Conservation (phyloP, 129 eudicot genomes). For the Pittosporum tobira region DNA sequence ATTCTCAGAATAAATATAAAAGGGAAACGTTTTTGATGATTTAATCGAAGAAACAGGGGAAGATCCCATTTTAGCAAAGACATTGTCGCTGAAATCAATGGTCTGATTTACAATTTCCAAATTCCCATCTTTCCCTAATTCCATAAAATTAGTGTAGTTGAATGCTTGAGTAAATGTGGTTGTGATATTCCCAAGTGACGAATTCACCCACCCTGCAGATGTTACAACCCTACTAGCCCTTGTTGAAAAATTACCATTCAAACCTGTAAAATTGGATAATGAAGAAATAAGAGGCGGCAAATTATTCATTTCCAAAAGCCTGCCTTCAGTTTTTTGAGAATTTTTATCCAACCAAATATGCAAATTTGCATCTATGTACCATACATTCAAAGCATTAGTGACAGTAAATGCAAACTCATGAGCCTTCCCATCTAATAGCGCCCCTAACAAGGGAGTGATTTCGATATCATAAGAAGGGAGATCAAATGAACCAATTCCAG, state of each 20-base stretch:
- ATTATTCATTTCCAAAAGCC: constrained; percentile 26
- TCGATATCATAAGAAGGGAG: constrained; percentile 65
- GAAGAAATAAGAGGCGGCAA: constrained; percentile 28
- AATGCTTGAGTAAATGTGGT: constrained; percentile 48
- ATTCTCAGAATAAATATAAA: constrained; percentile 33
- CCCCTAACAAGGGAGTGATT: constrained; percentile 54
- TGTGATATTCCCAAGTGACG: constrained; percentile 49
- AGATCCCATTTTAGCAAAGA: constrained; percentile 25
- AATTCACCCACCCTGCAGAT: constrained; percentile 52
- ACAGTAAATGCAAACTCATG: constrained; percentile 53
- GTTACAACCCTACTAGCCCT: constrained; percentile 35
- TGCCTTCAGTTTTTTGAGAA: constrained; percentile 34
- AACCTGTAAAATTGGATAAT: constrained; percentile 46
- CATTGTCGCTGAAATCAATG: constrained; percentile 40
- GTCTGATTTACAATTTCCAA: constrained; percentile 45
- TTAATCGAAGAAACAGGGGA: constrained; percentile 18
- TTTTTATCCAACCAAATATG: constrained; percentile 64
- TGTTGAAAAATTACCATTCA: constrained; percentile 46
- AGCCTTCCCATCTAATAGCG: constrained; percentile 34
- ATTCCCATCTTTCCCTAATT: constrained; percentile 42
- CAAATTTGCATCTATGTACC: constrained; percentile 75
- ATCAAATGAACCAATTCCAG: constrained; percentile 60
- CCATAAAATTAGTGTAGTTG: constrained; percentile 41
- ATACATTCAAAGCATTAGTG: constrained; percentile 58
- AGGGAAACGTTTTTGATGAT: constrained; percentile 32